Base-by-base conservation (phyloP, 2,329 filamentous ascomycete species). In the Fusarium coicis region DNA sequence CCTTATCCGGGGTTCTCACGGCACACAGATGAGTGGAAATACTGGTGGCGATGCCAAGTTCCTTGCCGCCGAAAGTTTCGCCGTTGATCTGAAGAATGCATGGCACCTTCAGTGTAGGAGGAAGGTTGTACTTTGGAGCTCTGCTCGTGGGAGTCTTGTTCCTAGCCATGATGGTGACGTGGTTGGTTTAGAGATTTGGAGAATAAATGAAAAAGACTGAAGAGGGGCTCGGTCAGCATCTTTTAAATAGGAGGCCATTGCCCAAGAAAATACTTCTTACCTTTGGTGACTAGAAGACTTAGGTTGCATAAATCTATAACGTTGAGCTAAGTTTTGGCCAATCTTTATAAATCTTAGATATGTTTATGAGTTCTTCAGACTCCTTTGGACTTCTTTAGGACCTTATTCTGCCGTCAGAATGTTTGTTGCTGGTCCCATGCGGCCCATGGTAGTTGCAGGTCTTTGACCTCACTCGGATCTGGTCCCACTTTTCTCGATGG, bases 331-430 rank as follows among this genome's bases (percentile, higher is more conserved):
- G 16, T 10, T 18, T 36, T 36, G 39, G 7, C 10, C 14, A 40
- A 21, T 0, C 7, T 39, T 14, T 1, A 7, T 39, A 39, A 21
- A 14, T 1, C 11, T 12, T 6, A 18, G n/a, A 16, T 18, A 18
- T 2, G 1, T 18, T 0, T 5, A 8, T 26, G 4, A 12, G 16
- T 18, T 10, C 1, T 14, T 23, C 2, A 14, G 10, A 11, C 1
- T 19, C 4, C 7, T 9, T 44, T 19, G 10, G 43, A 44, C 2
- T 15, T 28, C 12, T 15, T 46, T 15, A 15, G 18, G 19, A 10
- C 5, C 26, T 46, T 21, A 0, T 21, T 28, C 12, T 21, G 7
- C 26, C 2, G 3, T 28, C 43, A 46, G 7, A 46, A 10, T 14
- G 11, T 4, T 28, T 21, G 11, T 21, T 44, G 16, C 42, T 36